phyloP scores from a whole-genome alignment of 176 grass and related monocot species.

The Musa troglodytarum region DNA sequence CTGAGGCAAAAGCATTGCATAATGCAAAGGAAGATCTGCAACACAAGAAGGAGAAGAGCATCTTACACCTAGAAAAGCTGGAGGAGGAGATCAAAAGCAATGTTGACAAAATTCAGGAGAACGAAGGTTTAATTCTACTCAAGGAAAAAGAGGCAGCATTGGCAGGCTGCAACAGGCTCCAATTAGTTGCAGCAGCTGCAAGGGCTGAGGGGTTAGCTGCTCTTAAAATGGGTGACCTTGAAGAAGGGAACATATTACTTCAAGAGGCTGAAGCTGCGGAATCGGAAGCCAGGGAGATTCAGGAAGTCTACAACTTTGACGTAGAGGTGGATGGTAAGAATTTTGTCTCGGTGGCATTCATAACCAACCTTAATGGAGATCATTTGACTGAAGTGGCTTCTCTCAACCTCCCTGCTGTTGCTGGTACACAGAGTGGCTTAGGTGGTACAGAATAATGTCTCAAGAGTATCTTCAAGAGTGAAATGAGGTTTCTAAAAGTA shows the following conservation, averaged over 20 bases:
- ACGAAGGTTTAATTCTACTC: conserved; percentile 59
- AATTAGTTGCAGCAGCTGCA: conserved; percentile 54
- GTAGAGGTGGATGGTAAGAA: conserved; percentile 31
- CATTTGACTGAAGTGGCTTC: conserved; percentile 4
- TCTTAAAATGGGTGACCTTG: conserved; percentile 51
- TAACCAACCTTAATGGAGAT: conserved; percentile 19
- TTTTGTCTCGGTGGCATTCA: conserved; percentile 50
- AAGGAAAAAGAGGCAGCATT: conserved; percentile 83
- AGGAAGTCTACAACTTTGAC: conserved; percentile 57
- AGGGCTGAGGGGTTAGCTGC: conserved; percentile 84
- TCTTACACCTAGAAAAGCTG: conserved; percentile 48
- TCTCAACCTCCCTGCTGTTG: background rate
- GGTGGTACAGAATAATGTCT: background rate
- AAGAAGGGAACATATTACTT: conserved; percentile 55
- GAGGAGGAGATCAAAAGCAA: conserved; percentile 62
- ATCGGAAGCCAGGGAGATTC: conserved; percentile 63
- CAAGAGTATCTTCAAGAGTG: too few relatives aligned
- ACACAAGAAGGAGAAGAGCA: conserved; percentile 47
- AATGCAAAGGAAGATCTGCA: conserved; percentile 76
- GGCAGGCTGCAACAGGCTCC: conserved; percentile 70
- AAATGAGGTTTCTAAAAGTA: too few relatives aligned
- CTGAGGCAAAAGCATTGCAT: conserved; percentile 70
- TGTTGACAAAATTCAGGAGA: conserved; percentile 58
- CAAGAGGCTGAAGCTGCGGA: conserved; percentile 73
- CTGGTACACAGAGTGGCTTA: background rate